These are phyloP conservation scores for Gentiana dahurica DNA, from an alignment of 257 asterid genomes.

Conservation along the genomic window DNA sequence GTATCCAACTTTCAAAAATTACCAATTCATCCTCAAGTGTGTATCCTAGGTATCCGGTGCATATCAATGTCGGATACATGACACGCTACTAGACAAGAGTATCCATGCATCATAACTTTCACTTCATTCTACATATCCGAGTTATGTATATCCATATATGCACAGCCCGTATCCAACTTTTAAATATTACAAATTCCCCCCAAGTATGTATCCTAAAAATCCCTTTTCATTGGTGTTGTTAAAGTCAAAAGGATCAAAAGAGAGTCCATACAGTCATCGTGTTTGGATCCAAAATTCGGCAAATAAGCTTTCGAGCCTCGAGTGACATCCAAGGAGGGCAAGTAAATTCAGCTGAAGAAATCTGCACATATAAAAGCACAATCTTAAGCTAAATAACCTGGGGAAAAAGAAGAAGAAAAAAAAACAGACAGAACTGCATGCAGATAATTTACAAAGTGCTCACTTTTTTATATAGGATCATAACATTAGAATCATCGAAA, in stretches of 20 bases:
- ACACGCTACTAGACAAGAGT: too few species aligned
- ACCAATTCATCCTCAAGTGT: too few species aligned
- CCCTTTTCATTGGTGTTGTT: too few species aligned
- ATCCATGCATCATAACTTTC: too few species aligned
- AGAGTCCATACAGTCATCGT: constrained; percentile 52
- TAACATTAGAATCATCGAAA: constrained; percentile 77
- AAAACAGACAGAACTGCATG: neutral
- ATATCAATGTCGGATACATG: too few species aligned
- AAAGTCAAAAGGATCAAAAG: neutral
- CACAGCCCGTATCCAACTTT: too few species aligned
- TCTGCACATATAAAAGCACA: constrained; percentile 29
- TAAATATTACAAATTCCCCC: too few species aligned
- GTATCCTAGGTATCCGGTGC: too few species aligned
- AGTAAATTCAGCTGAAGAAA: constrained; percentile 73
- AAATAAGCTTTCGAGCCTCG: constrained; percentile 66
- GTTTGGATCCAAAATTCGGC: constrained; percentile 77
- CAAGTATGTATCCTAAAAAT: too few species aligned
- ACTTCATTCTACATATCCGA: too few species aligned
- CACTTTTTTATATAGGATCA: constrained; percentile 75
- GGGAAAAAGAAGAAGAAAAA: constrained; percentile 4
- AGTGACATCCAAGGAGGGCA: constrained; percentile 98
- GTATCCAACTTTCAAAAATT: too few species aligned
- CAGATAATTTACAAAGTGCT: constrained; percentile 20
- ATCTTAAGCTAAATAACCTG: constrained; percentile 7
- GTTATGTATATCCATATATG: too few species aligned